phyloP scores from a whole-genome alignment of 2,329 filamentous ascomycete genomes.

The Trichoderma cornu-damae region DNA sequence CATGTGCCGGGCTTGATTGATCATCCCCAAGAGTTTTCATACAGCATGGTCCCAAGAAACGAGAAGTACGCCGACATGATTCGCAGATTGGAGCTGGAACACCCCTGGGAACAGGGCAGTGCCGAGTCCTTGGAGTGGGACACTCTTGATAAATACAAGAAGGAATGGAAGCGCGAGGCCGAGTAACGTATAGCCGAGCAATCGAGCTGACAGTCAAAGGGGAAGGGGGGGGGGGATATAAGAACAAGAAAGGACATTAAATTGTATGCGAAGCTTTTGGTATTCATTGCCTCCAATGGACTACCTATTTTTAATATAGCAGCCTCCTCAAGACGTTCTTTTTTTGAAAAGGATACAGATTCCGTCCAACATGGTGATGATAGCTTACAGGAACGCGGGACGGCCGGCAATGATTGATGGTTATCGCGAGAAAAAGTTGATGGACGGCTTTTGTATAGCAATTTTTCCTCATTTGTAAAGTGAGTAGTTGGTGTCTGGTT shows the following conservation, averaged over 20 bases:
- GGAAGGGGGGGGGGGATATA: too few relatives aligned
- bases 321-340: too few relatives aligned
- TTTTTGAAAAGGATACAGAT: too few relatives aligned
- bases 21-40: constrained; percentile 21
- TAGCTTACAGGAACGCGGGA: not conserved
- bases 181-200: not conserved
- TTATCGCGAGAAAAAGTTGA: not conserved
- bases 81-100: constrained; percentile 19
- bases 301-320: too few relatives aligned
- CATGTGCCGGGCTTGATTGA: constrained; percentile 22
- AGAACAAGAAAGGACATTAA: too few relatives aligned
- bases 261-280: too few relatives aligned
- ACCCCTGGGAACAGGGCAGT: constrained; percentile 26
- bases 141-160: not conserved
- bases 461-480: not conserved
- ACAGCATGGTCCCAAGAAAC: constrained; percentile 23
- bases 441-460: not conserved
- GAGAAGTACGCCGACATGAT: constrained; percentile 21
- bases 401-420: not conserved
- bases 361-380: not conserved
- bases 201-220: too few relatives aligned
- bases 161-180: not conserved
- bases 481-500: too few relatives aligned
- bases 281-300: too few relatives aligned
- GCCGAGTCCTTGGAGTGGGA: not conserved